Conservation (phyloP, 345 rosid genomes). For the Ceriops tagal region DNA sequence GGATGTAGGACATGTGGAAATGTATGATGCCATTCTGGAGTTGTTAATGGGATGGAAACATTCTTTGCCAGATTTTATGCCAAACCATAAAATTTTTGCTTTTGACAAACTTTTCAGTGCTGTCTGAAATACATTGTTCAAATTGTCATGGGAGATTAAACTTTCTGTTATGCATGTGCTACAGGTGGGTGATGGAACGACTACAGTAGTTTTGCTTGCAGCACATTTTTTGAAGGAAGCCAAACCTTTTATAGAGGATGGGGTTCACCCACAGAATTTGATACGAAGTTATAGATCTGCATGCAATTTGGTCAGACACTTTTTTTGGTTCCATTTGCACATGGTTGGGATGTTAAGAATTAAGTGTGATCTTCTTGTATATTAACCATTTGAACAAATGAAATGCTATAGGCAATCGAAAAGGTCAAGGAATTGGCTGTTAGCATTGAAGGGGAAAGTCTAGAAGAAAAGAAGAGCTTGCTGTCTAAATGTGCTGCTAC, state of each 20-base stretch:
- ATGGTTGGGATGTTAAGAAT: background rate
- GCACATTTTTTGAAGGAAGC: slow-evolving; percentile 96
- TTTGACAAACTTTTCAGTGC: too few species aligned
- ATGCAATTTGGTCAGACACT: slow-evolving; percentile 46
- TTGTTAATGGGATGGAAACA: too few species aligned
- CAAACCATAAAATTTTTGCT: too few species aligned
- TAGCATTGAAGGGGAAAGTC: slow-evolving; percentile 88
- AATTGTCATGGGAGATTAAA: too few species aligned
- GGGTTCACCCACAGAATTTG: slow-evolving; percentile 90
- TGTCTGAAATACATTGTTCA: too few species aligned
- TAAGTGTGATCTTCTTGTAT: background rate
- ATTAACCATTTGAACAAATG: too few species aligned
- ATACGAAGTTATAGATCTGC: slow-evolving; percentile 90
- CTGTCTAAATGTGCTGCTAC: slow-evolving; percentile 93
- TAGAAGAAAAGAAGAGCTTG: slow-evolving; percentile 84
- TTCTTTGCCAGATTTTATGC: too few species aligned
- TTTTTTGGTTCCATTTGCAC: background rate
- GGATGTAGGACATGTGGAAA: too few species aligned
- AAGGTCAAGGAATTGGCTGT: slow-evolving; percentile 76
- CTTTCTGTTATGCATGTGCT: too few species aligned
- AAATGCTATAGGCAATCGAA: slow-evolving; percentile 60
- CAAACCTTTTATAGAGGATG: slow-evolving; percentile 93
- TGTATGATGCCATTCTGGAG: too few species aligned
- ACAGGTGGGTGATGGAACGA: slow-evolving; percentile 98
- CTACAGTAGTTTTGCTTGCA: slow-evolving; percentile 93